phyloP scores from a whole-genome alignment of 2,329 filamentous ascomycete species.

The Diaporthe sp. region DNA sequence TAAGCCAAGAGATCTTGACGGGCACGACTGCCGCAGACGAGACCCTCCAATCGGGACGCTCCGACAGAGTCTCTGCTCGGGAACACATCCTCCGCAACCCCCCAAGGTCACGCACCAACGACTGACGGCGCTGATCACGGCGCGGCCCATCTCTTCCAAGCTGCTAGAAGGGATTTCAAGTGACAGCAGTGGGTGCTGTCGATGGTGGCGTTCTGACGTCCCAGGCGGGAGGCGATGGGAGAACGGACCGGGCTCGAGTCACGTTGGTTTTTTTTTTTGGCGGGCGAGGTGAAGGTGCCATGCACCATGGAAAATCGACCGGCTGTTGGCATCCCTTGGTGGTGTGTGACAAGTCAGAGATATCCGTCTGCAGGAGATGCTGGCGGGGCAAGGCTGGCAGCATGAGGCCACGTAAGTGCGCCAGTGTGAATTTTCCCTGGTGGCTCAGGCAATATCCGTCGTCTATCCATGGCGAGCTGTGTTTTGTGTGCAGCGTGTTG shows the following conservation, averaged over 20 bases:
- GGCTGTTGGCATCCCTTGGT: not conserved
- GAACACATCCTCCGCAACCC: slow-evolving; percentile 23
- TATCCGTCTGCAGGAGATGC: slow-evolving; percentile 10
- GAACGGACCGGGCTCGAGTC: slow-evolving; percentile 20
- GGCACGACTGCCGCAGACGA: slow-evolving; percentile 17
- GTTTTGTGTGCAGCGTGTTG: slow-evolving; percentile 3
- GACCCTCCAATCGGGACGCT: slow-evolving; percentile 31
- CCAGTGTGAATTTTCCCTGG: slow-evolving; percentile 8
- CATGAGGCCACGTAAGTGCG: slow-evolving; percentile 25
- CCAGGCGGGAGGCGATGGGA: not conserved
- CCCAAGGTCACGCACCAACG: slow-evolving; percentile 10
- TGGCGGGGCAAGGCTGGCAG: slow-evolving; percentile 21
- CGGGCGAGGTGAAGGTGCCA: slow-evolving; percentile 16
- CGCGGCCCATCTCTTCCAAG: slow-evolving; percentile 1
- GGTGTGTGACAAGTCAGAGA: slow-evolving; percentile 23
- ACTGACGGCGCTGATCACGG: slow-evolving; percentile 12
- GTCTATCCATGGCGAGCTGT: slow-evolving; percentile 2
- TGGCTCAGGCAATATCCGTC: slow-evolving; percentile 17
- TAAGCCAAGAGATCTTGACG: slow-evolving; percentile 32
- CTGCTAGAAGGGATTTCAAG: not conserved
- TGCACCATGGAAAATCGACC: slow-evolving; percentile 9
- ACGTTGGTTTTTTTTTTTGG: not conserved
- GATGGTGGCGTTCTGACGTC: slow-evolving; percentile 7
- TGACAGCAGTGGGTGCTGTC: not conserved
- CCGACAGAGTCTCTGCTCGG: slow-evolving; percentile 23